Percentiles rank a stretch among this genome's conserved stretches.
Evolutionary conservation across 2,329 filamentous ascomycete species (phyloP).

Genomic region (Xylariomycetidae sp.): DNA sequence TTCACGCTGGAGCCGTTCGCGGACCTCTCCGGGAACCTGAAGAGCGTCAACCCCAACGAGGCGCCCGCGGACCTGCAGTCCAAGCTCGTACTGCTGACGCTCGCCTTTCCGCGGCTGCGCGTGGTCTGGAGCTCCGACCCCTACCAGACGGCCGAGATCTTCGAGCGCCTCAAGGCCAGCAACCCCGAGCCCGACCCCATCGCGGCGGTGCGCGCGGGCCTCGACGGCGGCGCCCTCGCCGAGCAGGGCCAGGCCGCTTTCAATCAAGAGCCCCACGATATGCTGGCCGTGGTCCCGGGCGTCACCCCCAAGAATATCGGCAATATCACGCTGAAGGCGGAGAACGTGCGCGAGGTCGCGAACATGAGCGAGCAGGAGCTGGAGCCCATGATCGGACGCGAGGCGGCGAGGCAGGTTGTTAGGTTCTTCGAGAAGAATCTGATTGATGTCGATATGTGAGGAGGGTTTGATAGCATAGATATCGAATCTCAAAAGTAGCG

Average conservation of each 20-base stretch:
- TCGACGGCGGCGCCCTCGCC: slow-evolving; percentile 57
- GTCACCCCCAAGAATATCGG: slow-evolving; percentile 74
- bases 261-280: slow-evolving; percentile 82
- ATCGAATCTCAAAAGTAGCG: neutral
- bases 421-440: slow-evolving; percentile 71
- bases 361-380: slow-evolving; percentile 77
- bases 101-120: slow-evolving; percentile 82
- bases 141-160: slow-evolving; percentile 96
- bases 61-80: slow-evolving; percentile 74
- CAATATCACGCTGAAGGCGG: slow-evolving; percentile 64
- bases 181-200: slow-evolving; percentile 87
- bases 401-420: slow-evolving; percentile 69
- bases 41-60: slow-evolving; percentile 54
- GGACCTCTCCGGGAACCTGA: slow-evolving; percentile 56
- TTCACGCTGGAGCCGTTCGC: slow-evolving; percentile 86
- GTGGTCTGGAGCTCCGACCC: slow-evolving; percentile 93
- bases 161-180: slow-evolving; percentile 85
- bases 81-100: slow-evolving; percentile 84
- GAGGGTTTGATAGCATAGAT: neutral
- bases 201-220: slow-evolving; percentile 73
- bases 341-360: slow-evolving; percentile 74
- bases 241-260: slow-evolving; percentile 65
- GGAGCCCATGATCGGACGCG: slow-evolving; percentile 66
- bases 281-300: slow-evolving; percentile 79
- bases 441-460: slow-evolving; percentile 40